Evolutionary conservation across 2,329 filamentous ascomycete genomes (phyloP).

Genomic region (Alternaria triticimaculans): DNA sequence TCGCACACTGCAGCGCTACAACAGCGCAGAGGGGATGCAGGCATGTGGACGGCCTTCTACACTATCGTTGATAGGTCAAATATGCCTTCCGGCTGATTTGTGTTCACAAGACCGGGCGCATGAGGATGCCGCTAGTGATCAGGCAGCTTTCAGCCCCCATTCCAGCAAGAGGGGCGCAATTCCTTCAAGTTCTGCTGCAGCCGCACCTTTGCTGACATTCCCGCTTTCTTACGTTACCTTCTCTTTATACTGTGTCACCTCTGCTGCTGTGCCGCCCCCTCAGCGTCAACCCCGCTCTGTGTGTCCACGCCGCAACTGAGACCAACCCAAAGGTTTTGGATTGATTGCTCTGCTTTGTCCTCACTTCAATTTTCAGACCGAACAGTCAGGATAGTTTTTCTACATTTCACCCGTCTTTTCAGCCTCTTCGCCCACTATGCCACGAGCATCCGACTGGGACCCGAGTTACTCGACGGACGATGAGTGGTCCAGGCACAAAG

Average conservation of each 20-base stretch:
- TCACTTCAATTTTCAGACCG: not conserved
- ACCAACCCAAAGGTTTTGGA: constrained; percentile 11
- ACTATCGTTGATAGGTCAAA: constrained; percentile 4
- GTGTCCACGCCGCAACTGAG: constrained; percentile 19
- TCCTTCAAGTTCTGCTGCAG: constrained; percentile 28
- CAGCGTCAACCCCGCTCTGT: constrained; percentile 24
- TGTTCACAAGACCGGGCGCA: constrained; percentile 32
- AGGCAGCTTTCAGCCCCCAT: constrained; percentile 29
- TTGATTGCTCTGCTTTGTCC: constrained; percentile 16
- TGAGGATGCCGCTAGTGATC: constrained; percentile 6
- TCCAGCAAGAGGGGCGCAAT: constrained; percentile 12
- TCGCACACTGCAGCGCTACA: constrained; percentile 7
- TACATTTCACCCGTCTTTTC: not conserved
- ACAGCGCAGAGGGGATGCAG: not conserved
- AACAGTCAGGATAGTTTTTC: not conserved
- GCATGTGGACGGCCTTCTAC: constrained; percentile 15
- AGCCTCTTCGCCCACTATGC: constrained; percentile 23
- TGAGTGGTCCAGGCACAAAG: constrained; percentile 32
- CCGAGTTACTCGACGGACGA: constrained; percentile 32
- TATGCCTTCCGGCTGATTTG: constrained; percentile 5
- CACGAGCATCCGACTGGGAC: constrained; percentile 35
- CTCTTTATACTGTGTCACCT: constrained; percentile 28
- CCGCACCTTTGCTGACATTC: constrained; percentile 23
- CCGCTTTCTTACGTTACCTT: constrained; percentile 22
- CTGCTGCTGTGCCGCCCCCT: constrained; percentile 30